Conservation (phyloP, 169 alveolate species). For the Cyclospora cayetanensis region DNA sequence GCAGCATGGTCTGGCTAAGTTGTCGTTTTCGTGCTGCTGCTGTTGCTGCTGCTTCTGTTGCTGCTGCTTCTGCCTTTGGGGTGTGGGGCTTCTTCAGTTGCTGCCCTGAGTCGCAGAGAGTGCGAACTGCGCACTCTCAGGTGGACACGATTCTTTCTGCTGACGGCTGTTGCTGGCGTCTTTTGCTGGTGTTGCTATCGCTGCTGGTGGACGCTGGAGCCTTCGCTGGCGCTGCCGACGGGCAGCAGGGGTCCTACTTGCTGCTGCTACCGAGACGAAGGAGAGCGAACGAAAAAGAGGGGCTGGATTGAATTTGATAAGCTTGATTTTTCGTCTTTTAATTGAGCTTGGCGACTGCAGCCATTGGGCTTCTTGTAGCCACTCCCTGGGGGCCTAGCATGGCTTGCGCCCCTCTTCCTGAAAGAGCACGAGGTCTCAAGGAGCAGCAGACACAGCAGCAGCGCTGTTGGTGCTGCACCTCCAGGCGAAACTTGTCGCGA, state of each 20-base stretch:
- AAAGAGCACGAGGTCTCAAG: not conserved
- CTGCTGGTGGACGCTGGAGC: slow-evolving; percentile 33
- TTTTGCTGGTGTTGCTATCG: not conserved
- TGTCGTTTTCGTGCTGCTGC: no score
- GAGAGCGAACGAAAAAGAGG: not conserved
- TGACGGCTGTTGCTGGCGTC: not conserved
- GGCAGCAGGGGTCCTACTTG: not conserved
- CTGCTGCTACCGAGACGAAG: not conserved
- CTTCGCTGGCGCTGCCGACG: not conserved
- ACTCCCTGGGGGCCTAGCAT: not conserved
- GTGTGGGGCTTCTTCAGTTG: not conserved
- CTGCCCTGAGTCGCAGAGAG: not conserved
- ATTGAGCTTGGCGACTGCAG: no score
- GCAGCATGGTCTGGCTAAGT: not conserved
- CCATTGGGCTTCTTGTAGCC: no score
- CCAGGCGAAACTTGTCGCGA: not conserved
- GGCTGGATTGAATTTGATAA: no score
- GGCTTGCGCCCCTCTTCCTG: no score
- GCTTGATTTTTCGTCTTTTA: not conserved
- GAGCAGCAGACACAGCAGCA: not conserved
- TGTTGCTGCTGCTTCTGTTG: no score
- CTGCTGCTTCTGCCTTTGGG: no score
- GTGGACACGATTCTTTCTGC: no score
- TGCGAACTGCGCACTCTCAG: no score
- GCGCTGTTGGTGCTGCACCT: not conserved